These are phyloP conservation scores for Trichoderma sp. DNA, from an alignment of 2,329 filamentous ascomycete species.

Conservation along the genomic window DNA sequence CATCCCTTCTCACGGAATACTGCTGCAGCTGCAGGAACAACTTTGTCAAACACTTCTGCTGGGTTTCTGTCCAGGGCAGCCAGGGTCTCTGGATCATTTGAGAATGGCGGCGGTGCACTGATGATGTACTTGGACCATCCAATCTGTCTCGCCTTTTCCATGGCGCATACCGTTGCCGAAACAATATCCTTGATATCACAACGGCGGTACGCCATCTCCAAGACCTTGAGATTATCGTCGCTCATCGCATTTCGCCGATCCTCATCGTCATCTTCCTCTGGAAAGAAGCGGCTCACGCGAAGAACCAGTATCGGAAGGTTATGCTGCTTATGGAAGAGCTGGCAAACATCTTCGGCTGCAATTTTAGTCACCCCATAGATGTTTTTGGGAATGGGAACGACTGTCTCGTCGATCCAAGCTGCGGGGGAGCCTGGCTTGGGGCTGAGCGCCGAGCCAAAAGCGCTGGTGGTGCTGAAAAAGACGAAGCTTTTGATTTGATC, in stretches of 20 bases:
- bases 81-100: conserved; percentile 31
- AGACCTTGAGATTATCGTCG: conserved; percentile 46
- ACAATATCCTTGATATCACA: conserved; percentile 46
- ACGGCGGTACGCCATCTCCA: conserved; percentile 46
- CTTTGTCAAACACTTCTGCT: conserved; percentile 29
- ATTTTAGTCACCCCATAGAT: conserved; percentile 49
- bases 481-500: conserved; percentile 38
- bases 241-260: conserved; percentile 35
- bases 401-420: conserved; percentile 44
- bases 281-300: conserved; percentile 49
- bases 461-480: conserved; percentile 47
- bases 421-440: conserved; percentile 37
- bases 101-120: conserved; percentile 43
- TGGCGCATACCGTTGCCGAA: conserved; percentile 38
- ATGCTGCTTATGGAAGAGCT: conserved; percentile 39
- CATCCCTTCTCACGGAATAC: conserved; percentile 37
- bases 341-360: conserved; percentile 48
- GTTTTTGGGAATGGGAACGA: conserved; percentile 44
- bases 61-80: conserved; percentile 35
- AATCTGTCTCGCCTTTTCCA: conserved; percentile 33
- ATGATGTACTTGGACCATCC: conserved; percentile 43
- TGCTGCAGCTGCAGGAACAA: conserved; percentile 28
- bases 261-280: conserved; percentile 46
- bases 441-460: conserved; percentile 41
- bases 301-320: conserved; percentile 42